phyloP scores from a whole-genome alignment of 306 rosid species.

The Cucurbita ficifolia region DNA sequence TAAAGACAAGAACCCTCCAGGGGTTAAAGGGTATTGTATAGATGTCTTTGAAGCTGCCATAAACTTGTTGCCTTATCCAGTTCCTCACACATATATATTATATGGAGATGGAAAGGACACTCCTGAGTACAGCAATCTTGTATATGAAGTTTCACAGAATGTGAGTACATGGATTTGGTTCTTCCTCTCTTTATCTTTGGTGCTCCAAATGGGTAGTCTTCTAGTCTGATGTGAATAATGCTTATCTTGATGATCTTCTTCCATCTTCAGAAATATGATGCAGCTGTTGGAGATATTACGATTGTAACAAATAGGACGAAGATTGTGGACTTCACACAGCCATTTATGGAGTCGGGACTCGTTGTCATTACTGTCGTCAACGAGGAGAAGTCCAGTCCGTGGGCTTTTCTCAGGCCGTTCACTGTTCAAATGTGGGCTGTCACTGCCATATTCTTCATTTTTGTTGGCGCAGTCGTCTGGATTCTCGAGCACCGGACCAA shows the following conservation, averaged over 20 bases:
- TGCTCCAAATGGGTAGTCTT: background rate
- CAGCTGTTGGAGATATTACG: constrained; percentile 71
- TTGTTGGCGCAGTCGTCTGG: constrained; percentile 79
- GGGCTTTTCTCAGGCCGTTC: constrained; percentile 77
- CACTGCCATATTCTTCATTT: constrained; percentile 53
- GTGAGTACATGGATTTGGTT: constrained; percentile 39
- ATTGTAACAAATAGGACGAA: constrained; percentile 69
- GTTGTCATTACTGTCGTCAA: constrained; percentile 53
- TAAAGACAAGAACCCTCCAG: constrained; percentile 43
- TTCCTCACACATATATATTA: constrained; percentile 42
- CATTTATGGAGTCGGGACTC: constrained; percentile 63
- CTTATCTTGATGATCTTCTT: constrained; percentile 9
- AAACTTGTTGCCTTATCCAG: constrained; percentile 66
- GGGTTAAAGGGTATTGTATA: constrained; percentile 62
- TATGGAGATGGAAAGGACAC: constrained; percentile 52
- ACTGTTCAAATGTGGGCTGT: constrained; percentile 60
- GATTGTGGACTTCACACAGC: constrained; percentile 80
- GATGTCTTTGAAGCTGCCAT: constrained; percentile 83
- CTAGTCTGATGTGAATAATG: background rate
- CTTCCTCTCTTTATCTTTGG: background rate
- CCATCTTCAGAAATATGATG: constrained; percentile 55
- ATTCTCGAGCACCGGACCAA: constrained; percentile 82
- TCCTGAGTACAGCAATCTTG: constrained; percentile 38
- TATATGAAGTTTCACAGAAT: constrained; percentile 39
- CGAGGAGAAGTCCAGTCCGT: constrained; percentile 51